Evolutionary conservation across 768 basidiomycete genomes (phyloP), one percentile per base, ranked within the genome.

Genomic region (Podaxis carcinomalis): DNA sequence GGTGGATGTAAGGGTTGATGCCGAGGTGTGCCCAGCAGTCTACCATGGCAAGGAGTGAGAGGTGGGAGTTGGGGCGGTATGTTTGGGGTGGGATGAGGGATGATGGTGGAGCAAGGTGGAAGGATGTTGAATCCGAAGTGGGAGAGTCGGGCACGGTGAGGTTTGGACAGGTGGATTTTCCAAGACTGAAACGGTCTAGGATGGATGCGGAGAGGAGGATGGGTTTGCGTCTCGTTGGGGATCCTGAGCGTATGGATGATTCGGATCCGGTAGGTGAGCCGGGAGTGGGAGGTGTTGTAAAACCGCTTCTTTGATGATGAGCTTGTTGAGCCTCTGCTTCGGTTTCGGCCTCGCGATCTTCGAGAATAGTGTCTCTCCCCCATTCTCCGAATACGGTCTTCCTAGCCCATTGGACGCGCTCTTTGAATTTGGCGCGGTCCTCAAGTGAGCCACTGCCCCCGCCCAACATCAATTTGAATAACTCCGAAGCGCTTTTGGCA

Each of bases 1-100:
- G 86, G 75, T 98, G 95, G 36, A 84, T 86, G 70, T 92, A 96
- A 0, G 97, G 97, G 57, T 91, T 84, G 69, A 97, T 95, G 0
- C 79, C 77, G 55, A 98, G 84, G 54, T 84, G 83, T 6, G 92
- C 89, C 97, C 97, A 99, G 68, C 92, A 95, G 74, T 99, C 97
- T 19, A 98, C 97, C 95, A 99, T 98, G 14, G 95, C 95, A 51
- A 98, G 84, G 6, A 99, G 81, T 7, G 93, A 88, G 58, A 98
- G 85, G 71, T 99, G 96, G 0, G 93, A 95, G 71, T 98, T 98
- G 6, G 84, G 83, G 6, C 80, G 75, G 62, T 81, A 79, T 65
- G 72, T 58, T 65, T 72, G 2, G 47, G 75, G 51, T 13, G 82
- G 87, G 65, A 86, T 64, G 63, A 68, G 50, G 68, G 68, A 50